phyloP scores from a whole-genome alignment of 2,329 filamentous ascomycete genomes.

The Diplodia sapinea region DNA sequence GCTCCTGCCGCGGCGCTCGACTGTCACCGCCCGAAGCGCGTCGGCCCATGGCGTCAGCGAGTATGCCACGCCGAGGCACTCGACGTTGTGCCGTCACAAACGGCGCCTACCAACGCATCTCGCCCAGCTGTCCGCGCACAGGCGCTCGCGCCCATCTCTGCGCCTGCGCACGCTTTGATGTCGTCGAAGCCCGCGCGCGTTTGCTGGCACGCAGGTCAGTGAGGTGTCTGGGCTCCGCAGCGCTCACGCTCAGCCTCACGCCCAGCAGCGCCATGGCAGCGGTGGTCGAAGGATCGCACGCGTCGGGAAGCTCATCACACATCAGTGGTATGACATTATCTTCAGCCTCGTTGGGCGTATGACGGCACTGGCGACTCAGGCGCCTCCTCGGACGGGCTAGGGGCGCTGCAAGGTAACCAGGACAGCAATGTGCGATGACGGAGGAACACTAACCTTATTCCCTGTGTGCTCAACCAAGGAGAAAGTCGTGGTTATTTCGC shows the following conservation, averaged over 20 bases:
- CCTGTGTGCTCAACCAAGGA: neutral
- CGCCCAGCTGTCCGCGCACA: neutral
- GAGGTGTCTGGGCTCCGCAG: neutral
- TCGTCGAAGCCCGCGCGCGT: slow-evolving; percentile 7
- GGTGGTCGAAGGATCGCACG: neutral
- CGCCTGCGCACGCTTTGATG: neutral
- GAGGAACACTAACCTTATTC: slow-evolving; percentile 19
- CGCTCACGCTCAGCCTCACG: no score
- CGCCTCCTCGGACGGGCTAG: slow-evolving; percentile 7
- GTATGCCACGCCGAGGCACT: slow-evolving; percentile 8
- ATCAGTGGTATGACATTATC: slow-evolving; percentile 22
- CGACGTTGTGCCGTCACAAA: neutral
- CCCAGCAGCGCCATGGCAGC: neutral
- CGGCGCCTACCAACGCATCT: neutral
- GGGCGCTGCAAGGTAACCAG: neutral
- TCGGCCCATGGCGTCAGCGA: slow-evolving; percentile 5
- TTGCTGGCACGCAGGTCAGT: neutral
- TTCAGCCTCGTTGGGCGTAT: slow-evolving; percentile 16
- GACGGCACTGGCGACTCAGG: slow-evolving; percentile 11
- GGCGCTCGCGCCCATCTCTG: neutral
- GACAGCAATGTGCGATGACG: neutral
- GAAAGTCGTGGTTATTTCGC: neutral
- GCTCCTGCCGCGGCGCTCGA: neutral
- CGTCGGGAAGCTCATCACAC: slow-evolving; percentile 8
- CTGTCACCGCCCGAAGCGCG: slow-evolving; percentile 12